Conservation (phyloP, 768 basidiomycete species). For the Kwoniella sp. region DNA sequence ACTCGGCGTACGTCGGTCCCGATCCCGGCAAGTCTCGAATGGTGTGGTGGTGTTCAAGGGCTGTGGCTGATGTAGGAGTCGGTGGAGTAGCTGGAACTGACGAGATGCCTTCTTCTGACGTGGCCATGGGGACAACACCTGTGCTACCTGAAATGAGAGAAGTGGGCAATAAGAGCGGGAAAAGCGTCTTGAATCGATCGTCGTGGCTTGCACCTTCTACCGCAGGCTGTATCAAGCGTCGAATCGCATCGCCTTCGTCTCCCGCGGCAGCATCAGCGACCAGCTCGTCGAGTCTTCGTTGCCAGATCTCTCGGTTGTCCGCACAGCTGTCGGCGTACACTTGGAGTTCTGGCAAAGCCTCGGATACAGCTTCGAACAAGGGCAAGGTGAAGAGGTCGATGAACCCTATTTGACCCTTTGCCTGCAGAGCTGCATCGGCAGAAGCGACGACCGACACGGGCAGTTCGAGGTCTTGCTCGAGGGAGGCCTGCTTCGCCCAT, state of each 20-base stretch:
- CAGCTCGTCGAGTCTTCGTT: slow-evolving; percentile 59
- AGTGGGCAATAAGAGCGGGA: slow-evolving; percentile 65
- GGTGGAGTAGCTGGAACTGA: neutral
- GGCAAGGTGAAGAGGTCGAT: slow-evolving; percentile 80
- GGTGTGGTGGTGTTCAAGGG: neutral
- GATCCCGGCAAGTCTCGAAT: neutral
- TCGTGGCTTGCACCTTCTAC: slow-evolving; percentile 57
- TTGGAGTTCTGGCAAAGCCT: slow-evolving; percentile 77
- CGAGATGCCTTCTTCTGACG: neutral
- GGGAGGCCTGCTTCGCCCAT: slow-evolving; percentile 85
- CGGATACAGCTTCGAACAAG: slow-evolving; percentile 73
- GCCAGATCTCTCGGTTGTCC: slow-evolving; percentile 73
- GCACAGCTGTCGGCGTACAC: slow-evolving; percentile 69
- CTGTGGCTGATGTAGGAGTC: neutral
- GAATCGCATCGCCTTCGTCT: slow-evolving; percentile 33
- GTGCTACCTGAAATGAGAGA: slow-evolving; percentile 45
- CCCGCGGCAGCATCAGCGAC: slow-evolving; percentile 42
- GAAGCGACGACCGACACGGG: slow-evolving; percentile 65
- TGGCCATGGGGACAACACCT: neutral
- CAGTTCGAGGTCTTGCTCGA: slow-evolving; percentile 77
- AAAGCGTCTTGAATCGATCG: slow-evolving; percentile 60
- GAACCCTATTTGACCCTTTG: slow-evolving; percentile 85
- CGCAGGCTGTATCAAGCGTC: slow-evolving; percentile 35
- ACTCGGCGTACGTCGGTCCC: slow-evolving; percentile 5
- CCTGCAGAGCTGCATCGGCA: slow-evolving; percentile 67